Conservation (phyloP, 2,329 filamentous ascomycete genomes). For the Neonectria faginata region DNA sequence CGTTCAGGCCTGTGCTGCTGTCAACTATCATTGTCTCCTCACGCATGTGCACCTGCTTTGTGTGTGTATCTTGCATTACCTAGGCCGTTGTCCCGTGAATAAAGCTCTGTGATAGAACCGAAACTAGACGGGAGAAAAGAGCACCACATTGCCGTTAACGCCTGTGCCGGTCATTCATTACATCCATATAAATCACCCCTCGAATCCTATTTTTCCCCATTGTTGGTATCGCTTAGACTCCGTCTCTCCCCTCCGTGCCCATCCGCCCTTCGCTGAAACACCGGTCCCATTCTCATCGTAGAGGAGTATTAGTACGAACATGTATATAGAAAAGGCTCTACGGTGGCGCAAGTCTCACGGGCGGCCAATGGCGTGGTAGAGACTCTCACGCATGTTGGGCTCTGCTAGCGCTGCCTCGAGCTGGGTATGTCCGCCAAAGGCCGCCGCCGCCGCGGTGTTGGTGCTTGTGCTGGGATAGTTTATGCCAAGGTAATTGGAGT, state of each 20-base stretch:
- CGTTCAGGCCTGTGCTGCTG: neutral
- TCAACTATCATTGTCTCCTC: neutral
- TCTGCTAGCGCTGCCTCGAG: slow-evolving; percentile 40
- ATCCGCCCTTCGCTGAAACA: neutral
- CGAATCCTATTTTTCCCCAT: neutral
- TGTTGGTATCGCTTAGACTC: neutral
- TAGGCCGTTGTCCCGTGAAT: neutral
- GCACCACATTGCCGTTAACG: neutral
- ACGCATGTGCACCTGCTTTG: no score
- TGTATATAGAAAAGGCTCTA: neutral
- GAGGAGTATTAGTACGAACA: neutral
- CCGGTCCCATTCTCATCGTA: no score
- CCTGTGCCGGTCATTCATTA: slow-evolving; percentile 5
- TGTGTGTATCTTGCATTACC: neutral
- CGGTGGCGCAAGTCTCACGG: slow-evolving; percentile 10
- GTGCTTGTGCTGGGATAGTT: slow-evolving; percentile 31
- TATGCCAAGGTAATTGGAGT: slow-evolving; percentile 43
- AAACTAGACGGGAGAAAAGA: neutral
- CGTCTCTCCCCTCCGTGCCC: neutral
- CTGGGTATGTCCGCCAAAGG: slow-evolving; percentile 37
- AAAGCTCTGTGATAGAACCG: neutral
- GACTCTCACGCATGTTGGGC: slow-evolving; percentile 37
- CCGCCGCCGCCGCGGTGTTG: slow-evolving; percentile 5
- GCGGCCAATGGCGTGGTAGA: slow-evolving; percentile 42
- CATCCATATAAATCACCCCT: neutral